Conservation (phyloP, 2,329 filamentous ascomycete genomes). For the Xylariaceae sp. region DNA sequence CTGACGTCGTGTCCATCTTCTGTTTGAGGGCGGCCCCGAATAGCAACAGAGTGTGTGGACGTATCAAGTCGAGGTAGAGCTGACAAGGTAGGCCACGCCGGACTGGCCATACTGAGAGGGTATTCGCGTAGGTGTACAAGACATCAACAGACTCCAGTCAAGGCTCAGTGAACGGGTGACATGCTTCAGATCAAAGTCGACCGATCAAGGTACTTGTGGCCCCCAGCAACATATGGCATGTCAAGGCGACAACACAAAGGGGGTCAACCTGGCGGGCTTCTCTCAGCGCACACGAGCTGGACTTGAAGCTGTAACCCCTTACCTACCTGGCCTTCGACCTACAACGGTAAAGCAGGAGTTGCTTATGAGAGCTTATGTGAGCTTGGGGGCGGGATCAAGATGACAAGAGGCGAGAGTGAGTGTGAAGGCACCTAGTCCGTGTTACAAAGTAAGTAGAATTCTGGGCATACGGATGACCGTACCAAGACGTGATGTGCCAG, state of each 20-base stretch:
- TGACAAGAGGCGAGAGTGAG: not conserved
- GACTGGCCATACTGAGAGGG: slow-evolving; percentile 17
- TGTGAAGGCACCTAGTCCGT: not conserved
- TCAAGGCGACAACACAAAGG: not conserved
- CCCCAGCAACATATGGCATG: slow-evolving; percentile 10
- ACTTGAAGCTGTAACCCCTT: not conserved
- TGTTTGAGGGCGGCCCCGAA: slow-evolving; percentile 2
- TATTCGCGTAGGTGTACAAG: not conserved
- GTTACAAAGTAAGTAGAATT: not conserved
- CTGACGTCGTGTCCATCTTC: slow-evolving; percentile 5
- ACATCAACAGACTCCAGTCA: slow-evolving; percentile 15
- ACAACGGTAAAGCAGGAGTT: not conserved
- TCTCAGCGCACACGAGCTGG: slow-evolving; percentile 7
- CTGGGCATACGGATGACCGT: not conserved
- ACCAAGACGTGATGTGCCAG: not conserved
- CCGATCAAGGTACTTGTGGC: slow-evolving; percentile 1
- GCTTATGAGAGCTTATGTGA: not conserved
- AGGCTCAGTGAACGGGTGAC: slow-evolving; percentile 4
- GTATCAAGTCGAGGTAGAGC: slow-evolving; percentile 19
- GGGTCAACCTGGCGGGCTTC: not conserved
- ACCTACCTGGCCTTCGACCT: not conserved
- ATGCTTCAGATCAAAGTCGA: slow-evolving; percentile 11
- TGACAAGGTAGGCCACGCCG: slow-evolving; percentile 15
- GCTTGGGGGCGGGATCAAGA: not conserved
- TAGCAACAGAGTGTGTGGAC: slow-evolving; percentile 2